phyloP scores from a whole-genome alignment of 495 filamentous ascomycete genomes.

The Xylaria acuta region DNA sequence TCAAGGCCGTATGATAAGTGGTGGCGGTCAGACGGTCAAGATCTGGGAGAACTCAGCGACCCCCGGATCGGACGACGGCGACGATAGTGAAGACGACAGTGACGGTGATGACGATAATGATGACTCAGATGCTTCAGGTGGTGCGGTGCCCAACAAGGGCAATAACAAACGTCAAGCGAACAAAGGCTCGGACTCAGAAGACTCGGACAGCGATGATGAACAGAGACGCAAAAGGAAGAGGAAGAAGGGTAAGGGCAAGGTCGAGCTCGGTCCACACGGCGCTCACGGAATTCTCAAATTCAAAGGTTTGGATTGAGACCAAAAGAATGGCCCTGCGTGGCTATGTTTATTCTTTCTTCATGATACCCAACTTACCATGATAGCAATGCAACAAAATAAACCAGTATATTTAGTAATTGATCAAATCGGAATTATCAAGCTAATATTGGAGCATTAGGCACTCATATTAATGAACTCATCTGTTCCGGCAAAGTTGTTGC shows the following conservation, averaged over 20 bases:
- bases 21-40: slow-evolving; percentile 81
- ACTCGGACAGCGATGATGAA: slow-evolving; percentile 38
- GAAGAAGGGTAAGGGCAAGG: slow-evolving; percentile 52
- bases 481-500: neutral
- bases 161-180: slow-evolving; percentile 54
- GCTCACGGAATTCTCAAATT: slow-evolving; percentile 69
- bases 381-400: slow-evolving; percentile 3
- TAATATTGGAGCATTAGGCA: neutral
- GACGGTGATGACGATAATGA: slow-evolving; percentile 54
- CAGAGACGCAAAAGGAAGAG: slow-evolving; percentile 48
- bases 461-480: neutral
- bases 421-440: neutral
- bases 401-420: neutral
- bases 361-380: slow-evolving; percentile 34
- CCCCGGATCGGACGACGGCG: slow-evolving; percentile 43
- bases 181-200: slow-evolving; percentile 45
- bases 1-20: slow-evolving; percentile 82
- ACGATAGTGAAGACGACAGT: slow-evolving; percentile 50
- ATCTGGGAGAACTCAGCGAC: slow-evolving; percentile 73
- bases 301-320: slow-evolving; percentile 65
- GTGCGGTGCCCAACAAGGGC: slow-evolving; percentile 40
- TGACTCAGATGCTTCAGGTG: slow-evolving; percentile 51
- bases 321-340: neutral
- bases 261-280: slow-evolving; percentile 58
- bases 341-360: slow-evolving; percentile 24